These are phyloP conservation scores for Ophiostoma sp. DNA, from an alignment of 2,329 filamentous ascomycete genomes.

Conservation along the genomic window DNA sequence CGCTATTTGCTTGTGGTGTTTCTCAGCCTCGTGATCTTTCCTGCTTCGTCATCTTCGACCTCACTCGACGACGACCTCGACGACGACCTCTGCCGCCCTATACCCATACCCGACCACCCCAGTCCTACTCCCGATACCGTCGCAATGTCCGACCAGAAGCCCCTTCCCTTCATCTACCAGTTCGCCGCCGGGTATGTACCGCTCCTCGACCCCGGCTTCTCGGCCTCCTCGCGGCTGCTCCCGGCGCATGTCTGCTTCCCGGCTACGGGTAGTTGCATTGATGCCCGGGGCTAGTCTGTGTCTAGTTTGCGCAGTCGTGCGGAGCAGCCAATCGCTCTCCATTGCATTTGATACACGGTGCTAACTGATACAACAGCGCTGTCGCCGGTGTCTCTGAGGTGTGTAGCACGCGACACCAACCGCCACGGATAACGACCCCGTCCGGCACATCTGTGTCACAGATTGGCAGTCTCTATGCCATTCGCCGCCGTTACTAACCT, in stretches of 20 bases:
- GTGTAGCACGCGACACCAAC: constrained; percentile 38
- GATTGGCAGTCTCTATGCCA: neutral
- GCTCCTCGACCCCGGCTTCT: neutral
- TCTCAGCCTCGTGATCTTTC: constrained; percentile 11
- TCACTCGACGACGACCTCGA: neutral
- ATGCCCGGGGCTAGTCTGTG: neutral
- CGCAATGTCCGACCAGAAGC: constrained; percentile 61
- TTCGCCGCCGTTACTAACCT: constrained; percentile 19
- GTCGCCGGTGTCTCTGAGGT: constrained; percentile 98
- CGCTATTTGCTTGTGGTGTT: neutral
- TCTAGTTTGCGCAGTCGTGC: neutral
- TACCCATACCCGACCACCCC: neutral
- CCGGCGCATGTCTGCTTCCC: neutral
- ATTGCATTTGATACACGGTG: constrained; percentile 10
- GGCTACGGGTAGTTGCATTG: neutral
- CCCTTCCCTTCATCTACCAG: constrained; percentile 88
- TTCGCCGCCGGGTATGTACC: constrained; percentile 70
- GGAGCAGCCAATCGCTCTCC: neutral
- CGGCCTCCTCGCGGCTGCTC: neutral
- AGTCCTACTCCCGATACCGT: constrained; percentile 26
- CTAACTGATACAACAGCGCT: constrained; percentile 57
- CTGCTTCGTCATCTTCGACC: constrained; percentile 6
- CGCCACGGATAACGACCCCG: neutral
- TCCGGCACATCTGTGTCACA: neutral
- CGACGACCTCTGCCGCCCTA: neutral